Percentiles rank a stretch among this genome's conserved stretches.
These are phyloP conservation scores for Rhododendron kiyosumense DNA, from an alignment of 148 eudicot species.

Conservation along the genomic window DNA sequence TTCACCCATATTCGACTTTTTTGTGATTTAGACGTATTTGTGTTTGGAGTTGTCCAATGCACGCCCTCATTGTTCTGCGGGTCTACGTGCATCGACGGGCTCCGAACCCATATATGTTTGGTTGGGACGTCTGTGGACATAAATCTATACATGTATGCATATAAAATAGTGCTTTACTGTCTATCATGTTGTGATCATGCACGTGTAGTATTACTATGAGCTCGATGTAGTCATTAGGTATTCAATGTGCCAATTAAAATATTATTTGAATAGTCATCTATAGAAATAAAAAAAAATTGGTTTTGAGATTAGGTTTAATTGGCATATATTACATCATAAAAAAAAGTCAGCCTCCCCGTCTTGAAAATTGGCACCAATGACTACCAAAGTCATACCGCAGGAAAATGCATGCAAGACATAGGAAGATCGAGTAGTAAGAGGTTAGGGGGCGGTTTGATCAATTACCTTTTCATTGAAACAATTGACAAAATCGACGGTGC, in stretches of 20 bases:
- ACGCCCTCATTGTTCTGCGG: neutral
- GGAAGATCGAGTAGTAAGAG: no score
- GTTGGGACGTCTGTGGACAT: no score
- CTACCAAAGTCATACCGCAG: neutral
- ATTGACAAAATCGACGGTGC: constrained; percentile 40
- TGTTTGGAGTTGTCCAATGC: neutral
- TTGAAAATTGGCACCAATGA: neutral
- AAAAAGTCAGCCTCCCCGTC: neutral
- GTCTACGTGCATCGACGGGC: neutral
- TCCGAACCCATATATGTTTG: neutral
- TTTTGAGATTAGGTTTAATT: neutral
- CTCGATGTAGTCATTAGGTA: neutral
- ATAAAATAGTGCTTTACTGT: no score
- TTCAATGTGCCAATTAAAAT: neutral
- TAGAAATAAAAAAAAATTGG: neutral
- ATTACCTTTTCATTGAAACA: constrained; percentile 29
- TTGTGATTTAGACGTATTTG: neutral
- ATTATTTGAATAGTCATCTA: neutral
- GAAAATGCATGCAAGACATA: neutral
- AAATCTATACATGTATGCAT: neutral
- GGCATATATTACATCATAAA: neutral
- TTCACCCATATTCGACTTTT: neutral
- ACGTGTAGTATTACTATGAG: neutral
- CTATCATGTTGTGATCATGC: neutral
- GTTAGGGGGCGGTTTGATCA: neutral